A percentile compares a stretch with the other conserved stretches of the same genome.
phyloP scores from a whole-genome alignment of 2,329 filamentous ascomycete genomes.

The Dryadomyces quercivorus region DNA sequence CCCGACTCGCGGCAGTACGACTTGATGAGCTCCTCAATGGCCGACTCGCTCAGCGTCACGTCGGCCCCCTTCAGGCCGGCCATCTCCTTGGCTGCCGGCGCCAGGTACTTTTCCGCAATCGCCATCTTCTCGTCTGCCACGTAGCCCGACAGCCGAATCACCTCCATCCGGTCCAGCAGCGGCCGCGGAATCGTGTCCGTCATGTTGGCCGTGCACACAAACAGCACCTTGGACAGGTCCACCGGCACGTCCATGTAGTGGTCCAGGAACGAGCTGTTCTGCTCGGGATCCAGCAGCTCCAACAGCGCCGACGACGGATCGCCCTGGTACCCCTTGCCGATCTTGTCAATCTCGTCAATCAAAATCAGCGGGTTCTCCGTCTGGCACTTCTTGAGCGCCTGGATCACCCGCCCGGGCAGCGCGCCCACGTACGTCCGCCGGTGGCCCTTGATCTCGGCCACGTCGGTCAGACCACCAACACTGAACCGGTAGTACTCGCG shows the following conservation, averaged over 20 bases:
- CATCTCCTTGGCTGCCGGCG: conserved; percentile 86
- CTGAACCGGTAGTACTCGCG: conserved; percentile 97
- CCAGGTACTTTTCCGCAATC: conserved; percentile 86
- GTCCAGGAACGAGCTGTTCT: conserved; percentile 93
- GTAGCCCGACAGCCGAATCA: conserved; percentile 92
- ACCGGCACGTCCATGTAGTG: conserved; percentile 99
- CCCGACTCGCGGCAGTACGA: conserved; percentile 96
- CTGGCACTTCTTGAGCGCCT: conserved; percentile 97
- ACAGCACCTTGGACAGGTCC: conserved; percentile 92
- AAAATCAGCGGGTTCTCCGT: conserved; percentile 95
- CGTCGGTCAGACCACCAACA: conserved; percentile 90
- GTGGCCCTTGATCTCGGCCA: conserved; percentile 98
- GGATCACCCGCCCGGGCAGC: conserved; percentile 89
- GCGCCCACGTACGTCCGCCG: conserved; percentile 93
- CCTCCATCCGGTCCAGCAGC: conserved; percentile 91
- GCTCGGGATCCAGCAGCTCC: conserved; percentile 89
- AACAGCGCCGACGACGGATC: conserved; percentile 90
- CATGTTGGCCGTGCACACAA: conserved; percentile 98
- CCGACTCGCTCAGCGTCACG: conserved; percentile 73
- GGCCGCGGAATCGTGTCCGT: conserved; percentile 94
- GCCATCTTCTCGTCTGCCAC: conserved; percentile 98
- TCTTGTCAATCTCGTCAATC: conserved; percentile 97
- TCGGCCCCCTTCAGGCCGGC: conserved; percentile 84
- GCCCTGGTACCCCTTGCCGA: conserved; percentile 89
- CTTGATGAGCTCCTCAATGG: conserved; percentile 94